Base-by-base conservation (phyloP, 1,284 basidiomycete genomes). In the Tranzscheliella williamsii region DNA sequence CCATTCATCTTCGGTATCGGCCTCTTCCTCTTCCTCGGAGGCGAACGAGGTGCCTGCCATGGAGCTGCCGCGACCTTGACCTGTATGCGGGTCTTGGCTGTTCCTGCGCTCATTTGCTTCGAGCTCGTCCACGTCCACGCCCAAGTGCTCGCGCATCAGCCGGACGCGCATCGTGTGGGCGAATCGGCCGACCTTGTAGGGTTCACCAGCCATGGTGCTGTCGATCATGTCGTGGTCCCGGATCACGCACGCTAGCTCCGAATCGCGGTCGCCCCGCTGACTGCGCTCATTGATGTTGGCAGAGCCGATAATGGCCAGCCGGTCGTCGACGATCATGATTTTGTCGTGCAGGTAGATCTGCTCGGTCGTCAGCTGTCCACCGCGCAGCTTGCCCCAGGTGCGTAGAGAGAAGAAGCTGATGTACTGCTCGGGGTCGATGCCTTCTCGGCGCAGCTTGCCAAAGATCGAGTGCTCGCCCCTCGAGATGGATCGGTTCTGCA, bases 231-330 rank as follows among this genome's bases (percentile, higher is more conserved):
- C 95, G 5, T 93, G 96, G 75, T 99, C 94, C 49, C 92, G 84
- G 42, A 98, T 88, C 36, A 98, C 86, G 31, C 89, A 87, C 4
- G 92, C 90, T 17, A 98, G 80, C 77, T 99, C 94, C 5, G 93
- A 96, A 79, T 99, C 94, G 33, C 95, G 87, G 78, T 98, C 94
- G 29, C 94, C 94, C 18, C 91, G 84, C 78, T 92, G 90, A 24
- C 90, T 94, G 24, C 94, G 86, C 79, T 99, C 94, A 76, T 99
- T 98, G 82, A 98, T 94, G 78, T 98, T 98, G 16, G 94, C 94
- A 49, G 92, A 95, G n/a, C 94, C 94, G 67, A 96, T 96, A 63
- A 98, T 91, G n/a, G 87, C 93, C 33, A 95, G 82, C 24, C 92
- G 87, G 74, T 99, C 94, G 76, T 98, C 95, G 9, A 97, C 91